Base-by-base conservation (phyloP, 208 protist species). In the Crithidia brevicula region DNA sequence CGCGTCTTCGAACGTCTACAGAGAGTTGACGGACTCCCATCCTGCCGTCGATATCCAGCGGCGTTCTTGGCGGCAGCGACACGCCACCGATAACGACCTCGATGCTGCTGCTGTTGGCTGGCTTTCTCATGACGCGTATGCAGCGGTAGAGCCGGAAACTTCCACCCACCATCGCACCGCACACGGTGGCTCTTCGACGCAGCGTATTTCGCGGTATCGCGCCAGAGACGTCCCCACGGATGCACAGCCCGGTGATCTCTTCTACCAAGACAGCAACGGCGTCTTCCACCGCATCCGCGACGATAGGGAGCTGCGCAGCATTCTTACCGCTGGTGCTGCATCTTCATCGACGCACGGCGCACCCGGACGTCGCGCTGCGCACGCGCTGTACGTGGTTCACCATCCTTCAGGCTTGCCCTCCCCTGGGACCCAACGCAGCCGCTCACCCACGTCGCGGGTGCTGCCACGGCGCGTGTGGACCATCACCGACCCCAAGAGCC, bases 361-460 rank as follows among this genome's bases (percentile, higher is more conserved):
- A 38, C 51, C 10, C 25, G 27, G 51, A 38, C n/a, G n/a, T 18
- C 25, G 20, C 57, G 5, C 11, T 18, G 18, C 10, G 1, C 50
- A 22, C 8, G 62, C 70, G 5, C 56, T 76, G 9, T 76, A 61
- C 49, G 62, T 76, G 1, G 70, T 76, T 27, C 70, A 76, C 62
- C 38, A 57, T 40, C 62, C 70, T 18, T 43, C 15, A 8, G 22
- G 45, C 22, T 20, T 43, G 0, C 28, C 38, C 16, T 49, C 60
- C 13, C 34, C 16, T 7, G 28, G 18, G 36, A 4, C 20, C 15
- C 22, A 40, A 1, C 33, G 70, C 42, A 50, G 70, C 20, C 40
- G 22, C 23, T 42, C 50, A 2, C 36, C 45, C 2, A n/a, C 28
- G 20, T n/a, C 56, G n/a, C 58, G 51, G 11, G 38, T 61, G 40